Evolutionary conservation across 2,329 filamentous ascomycete species (phyloP).

Genomic region (Hirsutella thompsonii): DNA sequence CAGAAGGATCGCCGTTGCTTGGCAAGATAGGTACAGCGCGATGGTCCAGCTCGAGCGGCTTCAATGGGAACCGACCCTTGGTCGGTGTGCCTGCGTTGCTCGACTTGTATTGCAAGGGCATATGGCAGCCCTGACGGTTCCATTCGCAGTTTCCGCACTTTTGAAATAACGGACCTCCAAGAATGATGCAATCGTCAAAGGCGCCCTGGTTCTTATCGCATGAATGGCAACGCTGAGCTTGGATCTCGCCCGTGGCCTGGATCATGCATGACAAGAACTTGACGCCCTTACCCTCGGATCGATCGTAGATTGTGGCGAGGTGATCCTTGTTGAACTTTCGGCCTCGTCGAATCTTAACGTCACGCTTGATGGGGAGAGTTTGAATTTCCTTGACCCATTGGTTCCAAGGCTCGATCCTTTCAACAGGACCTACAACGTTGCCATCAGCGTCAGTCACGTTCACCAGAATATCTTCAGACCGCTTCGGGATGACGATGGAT

Average conservation of each 20-base stretch:
- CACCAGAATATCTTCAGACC: slow-evolving; percentile 11
- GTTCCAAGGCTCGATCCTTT: slow-evolving; percentile 23
- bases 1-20: background rate
- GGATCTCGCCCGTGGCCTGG: slow-evolving; percentile 32
- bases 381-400: slow-evolving; percentile 25
- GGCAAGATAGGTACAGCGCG: no score
- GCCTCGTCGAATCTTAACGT: slow-evolving; percentile 27
- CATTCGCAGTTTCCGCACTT: slow-evolving; percentile 40
- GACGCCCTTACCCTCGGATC: slow-evolving; percentile 25
- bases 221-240: slow-evolving; percentile 23
- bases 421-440: slow-evolving; percentile 23
- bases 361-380: slow-evolving; percentile 22
- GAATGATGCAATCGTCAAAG: slow-evolving; percentile 31
- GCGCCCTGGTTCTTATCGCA: slow-evolving; percentile 29
- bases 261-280: slow-evolving; percentile 37
- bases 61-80: background rate
- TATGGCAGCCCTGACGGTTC: slow-evolving; percentile 26
- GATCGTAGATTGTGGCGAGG: slow-evolving; percentile 26
- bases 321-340: slow-evolving; percentile 26
- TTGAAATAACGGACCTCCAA: slow-evolving; percentile 27
- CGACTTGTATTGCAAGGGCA: slow-evolving; percentile 2
- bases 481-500: background rate
- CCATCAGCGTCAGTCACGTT: slow-evolving; percentile 24
- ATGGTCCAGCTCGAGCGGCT: background rate
- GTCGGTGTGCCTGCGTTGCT: background rate